Conservation (phyloP, 2,329 filamentous ascomycete genomes). For the Epichloe sp. region DNA sequence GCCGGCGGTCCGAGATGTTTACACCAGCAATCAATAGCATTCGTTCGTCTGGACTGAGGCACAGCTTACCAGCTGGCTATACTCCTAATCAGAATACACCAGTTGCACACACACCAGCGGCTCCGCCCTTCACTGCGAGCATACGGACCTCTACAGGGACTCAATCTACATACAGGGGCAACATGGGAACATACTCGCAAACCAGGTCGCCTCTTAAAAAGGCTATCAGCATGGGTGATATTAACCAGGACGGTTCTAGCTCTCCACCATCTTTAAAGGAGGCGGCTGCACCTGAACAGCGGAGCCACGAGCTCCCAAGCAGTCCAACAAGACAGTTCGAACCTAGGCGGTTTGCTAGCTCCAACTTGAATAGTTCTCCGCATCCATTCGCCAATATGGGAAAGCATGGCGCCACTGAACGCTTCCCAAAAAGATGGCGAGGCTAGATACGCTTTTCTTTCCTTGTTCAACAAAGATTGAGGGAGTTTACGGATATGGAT, state of each 20-base stretch:
- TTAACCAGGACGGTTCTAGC: conserved; percentile 26
- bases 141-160: conserved; percentile 12
- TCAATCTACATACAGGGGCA: conserved; percentile 46
- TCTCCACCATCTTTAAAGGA: conserved; percentile 48
- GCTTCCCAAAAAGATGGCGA: conserved; percentile 21
- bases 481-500: not conserved
- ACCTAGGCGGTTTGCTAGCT: conserved; percentile 13
- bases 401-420: conserved; percentile 25
- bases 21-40: conserved; percentile 17
- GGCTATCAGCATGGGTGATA: conserved; percentile 48
- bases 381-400: conserved; percentile 28
- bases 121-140: conserved; percentile 12
- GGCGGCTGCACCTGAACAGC: conserved; percentile 46
- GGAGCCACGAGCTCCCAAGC: conserved; percentile 22
- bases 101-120: conserved; percentile 10
- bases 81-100: conserved; percentile 3
- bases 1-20: conserved; percentile 19
- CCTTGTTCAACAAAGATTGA: not conserved
- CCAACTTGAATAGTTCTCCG: conserved; percentile 12
- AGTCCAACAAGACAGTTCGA: conserved; percentile 29
- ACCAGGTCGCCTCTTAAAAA: conserved; percentile 82
- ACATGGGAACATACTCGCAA: conserved; percentile 67
- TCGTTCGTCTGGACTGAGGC: conserved; percentile 15
- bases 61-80: conserved; percentile 23
- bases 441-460: not conserved